Percentiles rank a stretch among this genome's conserved stretches.
Evolutionary conservation across 306 rosid genomes (phyloP).

Genomic region (Mucuna pruriens): DNA sequence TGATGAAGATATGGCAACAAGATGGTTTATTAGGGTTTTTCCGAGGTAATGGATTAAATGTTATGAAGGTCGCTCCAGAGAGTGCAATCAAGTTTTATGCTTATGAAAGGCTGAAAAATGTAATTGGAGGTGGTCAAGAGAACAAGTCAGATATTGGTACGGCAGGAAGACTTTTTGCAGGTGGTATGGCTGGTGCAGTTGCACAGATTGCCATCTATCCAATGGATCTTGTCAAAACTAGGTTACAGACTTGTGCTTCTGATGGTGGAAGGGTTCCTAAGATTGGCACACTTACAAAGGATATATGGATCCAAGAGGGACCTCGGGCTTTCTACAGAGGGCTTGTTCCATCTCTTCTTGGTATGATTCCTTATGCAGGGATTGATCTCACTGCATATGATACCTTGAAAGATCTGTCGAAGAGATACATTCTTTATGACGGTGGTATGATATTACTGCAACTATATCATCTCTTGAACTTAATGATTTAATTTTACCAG

Average conservation of each 20-base stretch:
- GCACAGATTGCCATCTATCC: slow-evolving; percentile 61
- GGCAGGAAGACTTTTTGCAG: slow-evolving; percentile 55
- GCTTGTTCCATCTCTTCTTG: slow-evolving; percentile 60
- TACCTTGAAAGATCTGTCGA: slow-evolving; percentile 57
- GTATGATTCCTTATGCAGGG: slow-evolving; percentile 66
- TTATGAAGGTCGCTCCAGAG: slow-evolving; percentile 65
- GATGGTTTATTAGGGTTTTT: slow-evolving; percentile 62
- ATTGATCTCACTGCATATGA: slow-evolving; percentile 66
- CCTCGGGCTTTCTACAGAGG: slow-evolving; percentile 65
- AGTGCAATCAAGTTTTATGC: slow-evolving; percentile 62
- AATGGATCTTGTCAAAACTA: slow-evolving; percentile 59
- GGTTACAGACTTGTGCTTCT: slow-evolving; percentile 58
- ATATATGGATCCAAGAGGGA: slow-evolving; percentile 65
- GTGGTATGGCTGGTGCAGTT: slow-evolving; percentile 64
- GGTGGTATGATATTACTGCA: slow-evolving; percentile 47
- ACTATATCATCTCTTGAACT: slow-evolving; percentile 22
- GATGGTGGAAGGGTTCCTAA: slow-evolving; percentile 56
- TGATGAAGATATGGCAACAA: slow-evolving; percentile 57
- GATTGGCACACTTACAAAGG: slow-evolving; percentile 50
- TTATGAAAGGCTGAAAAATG: slow-evolving; percentile 57
- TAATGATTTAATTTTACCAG: background rate
- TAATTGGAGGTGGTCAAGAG: slow-evolving; percentile 40
- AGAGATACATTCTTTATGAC: slow-evolving; percentile 53
- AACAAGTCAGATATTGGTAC: slow-evolving; percentile 51
- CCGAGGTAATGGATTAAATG: slow-evolving; percentile 63